These are phyloP conservation scores for Leishmania mexicana DNA, from an alignment of 208 protist species.

Conservation along the genomic window DNA sequence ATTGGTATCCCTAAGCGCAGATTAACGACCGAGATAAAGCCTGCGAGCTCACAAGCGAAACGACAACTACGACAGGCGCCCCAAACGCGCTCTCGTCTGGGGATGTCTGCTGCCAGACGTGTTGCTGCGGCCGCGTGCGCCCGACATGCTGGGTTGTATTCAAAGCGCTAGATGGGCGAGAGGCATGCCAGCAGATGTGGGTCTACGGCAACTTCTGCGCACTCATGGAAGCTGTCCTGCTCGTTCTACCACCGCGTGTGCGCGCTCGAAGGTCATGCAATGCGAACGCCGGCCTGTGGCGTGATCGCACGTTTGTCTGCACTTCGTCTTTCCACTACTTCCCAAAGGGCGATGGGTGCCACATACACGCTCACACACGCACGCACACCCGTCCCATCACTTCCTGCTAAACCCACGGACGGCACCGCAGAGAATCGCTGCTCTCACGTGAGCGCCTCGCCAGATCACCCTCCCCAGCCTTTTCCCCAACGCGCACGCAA, in stretches of 20 bases:
- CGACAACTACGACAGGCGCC: too few species aligned
- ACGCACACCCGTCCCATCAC: not conserved
- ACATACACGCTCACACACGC: not conserved
- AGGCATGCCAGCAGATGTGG: not conserved
- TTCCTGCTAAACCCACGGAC: not conserved
- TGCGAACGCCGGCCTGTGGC: not conserved
- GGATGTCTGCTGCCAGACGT: not conserved
- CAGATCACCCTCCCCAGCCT: not conserved
- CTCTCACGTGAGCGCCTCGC: not conserved
- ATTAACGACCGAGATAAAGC: not conserved
- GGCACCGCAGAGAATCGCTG: not conserved
- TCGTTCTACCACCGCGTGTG: not conserved
- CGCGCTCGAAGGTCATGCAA: not conserved
- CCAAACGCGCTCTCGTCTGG: too few species aligned
- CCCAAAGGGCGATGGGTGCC: not conserved
- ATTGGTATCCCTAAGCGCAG: not conserved
- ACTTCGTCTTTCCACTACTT: slow-evolving; percentile 7
- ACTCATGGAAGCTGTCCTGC: not conserved
- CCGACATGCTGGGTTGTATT: not conserved
- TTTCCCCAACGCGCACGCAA: not conserved
- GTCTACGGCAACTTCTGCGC: not conserved
- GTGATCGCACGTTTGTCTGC: not conserved
- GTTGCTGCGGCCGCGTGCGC: not conserved
- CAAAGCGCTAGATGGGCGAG: not conserved
- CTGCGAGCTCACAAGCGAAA: too few species aligned